phyloP scores from a whole-genome alignment of 208 protist genomes.

The Leishmania turanica region DNA sequence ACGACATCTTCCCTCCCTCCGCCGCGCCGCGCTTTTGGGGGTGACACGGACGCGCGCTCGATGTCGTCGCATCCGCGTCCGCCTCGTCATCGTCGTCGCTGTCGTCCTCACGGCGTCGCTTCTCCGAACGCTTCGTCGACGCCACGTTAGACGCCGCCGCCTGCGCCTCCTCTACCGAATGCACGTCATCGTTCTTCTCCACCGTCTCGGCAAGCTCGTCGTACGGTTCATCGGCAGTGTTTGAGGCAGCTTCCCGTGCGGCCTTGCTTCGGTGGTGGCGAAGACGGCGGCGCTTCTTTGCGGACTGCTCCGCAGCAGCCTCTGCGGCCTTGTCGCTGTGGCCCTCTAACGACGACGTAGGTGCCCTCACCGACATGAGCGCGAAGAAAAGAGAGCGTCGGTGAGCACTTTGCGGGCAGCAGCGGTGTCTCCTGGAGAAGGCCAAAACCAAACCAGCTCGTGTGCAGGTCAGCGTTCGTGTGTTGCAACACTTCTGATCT shows the following conservation, averaged over 20 bases:
- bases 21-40: neutral
- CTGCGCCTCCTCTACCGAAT: neutral
- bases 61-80: neutral
- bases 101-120: slow-evolving; percentile 25
- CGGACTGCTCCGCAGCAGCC: slow-evolving; percentile 3
- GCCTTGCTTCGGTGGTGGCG: slow-evolving; percentile 66
- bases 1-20: neutral
- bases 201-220: slow-evolving; percentile 10
- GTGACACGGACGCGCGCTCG: neutral
- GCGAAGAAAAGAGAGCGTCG: neutral
- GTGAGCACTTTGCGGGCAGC: neutral
- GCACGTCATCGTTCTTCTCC: slow-evolving; percentile 6
- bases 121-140: slow-evolving; percentile 2
- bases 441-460: neutral
- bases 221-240: neutral
- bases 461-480: neutral
- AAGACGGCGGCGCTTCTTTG: slow-evolving; percentile 42
- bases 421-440: neutral
- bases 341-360: neutral
- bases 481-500: neutral
- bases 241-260: slow-evolving; percentile 25
- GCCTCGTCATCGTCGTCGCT: neutral
- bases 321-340: neutral
- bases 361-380: neutral
- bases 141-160: neutral